Evolutionary conservation across 2,329 filamentous ascomycete genomes (phyloP), one percentile per base, ranked within the genome.

Genomic region (Penicillium sp.): DNA sequence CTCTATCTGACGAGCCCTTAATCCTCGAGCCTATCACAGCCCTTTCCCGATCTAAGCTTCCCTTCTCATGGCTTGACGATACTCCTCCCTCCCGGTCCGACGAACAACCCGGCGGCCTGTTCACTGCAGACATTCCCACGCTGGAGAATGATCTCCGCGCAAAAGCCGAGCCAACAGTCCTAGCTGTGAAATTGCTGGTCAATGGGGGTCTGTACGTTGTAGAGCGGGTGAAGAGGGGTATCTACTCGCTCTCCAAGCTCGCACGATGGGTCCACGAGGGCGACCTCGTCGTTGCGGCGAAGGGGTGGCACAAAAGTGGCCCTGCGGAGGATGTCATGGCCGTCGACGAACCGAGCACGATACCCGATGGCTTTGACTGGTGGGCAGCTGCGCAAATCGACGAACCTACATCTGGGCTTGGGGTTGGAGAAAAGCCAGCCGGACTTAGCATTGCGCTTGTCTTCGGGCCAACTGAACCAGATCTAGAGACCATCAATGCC

Each of bases 31-130:
- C 75, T 5, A 69, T 77, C 43, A 61, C 67, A 5, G 54, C 69
- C 5, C 55, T 77, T 6, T 68, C 73, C 18, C 73, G 75, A 42
- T 70, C 69, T 4, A 62, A 61, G 22, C 45, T 77, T 9, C 73
- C 74, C 3, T 59, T 77, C 5, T 69, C 70, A 50, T 77, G 74
- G 74, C 64, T 77, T 13, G 73, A 77, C 42, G 57, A 77, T 47
- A 55, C 60, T 3, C 56, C 63, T 0, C 66, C 66, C n/a, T 55
- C 59, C 4, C 55, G 63, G 9, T 62, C 67, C 0, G 65, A 67
- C 6, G 60, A 72, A 1, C 69, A 71, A 10, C 59, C 69, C 2
- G 70, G 72, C 4, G 71, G 69, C 43, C 57, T 77, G 8, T 77
- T 77, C 54, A 55, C 65, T 5, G 70, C 73, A 2, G 66, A 76